Evolutionary conservation across 2,329 filamentous ascomycete species (phyloP), one percentile per base, ranked within the genome.

Genomic region (Pseudofabraea citricarpa): DNA sequence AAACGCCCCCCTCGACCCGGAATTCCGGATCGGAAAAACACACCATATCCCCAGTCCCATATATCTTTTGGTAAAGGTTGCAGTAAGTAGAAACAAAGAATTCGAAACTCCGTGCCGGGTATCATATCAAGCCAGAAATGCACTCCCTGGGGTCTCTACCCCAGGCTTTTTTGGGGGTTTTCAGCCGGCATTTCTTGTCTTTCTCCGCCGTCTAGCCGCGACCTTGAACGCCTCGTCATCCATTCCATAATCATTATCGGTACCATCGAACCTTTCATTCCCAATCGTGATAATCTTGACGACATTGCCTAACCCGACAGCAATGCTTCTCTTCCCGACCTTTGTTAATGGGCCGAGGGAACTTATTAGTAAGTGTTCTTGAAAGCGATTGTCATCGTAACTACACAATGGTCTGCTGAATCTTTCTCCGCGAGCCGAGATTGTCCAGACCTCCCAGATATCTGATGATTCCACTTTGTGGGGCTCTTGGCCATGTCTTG

Each of bases 221-320:
- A 37, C 35, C 35, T 37, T 19, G 24, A 56, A 58, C 4, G 48
- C 40, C 5, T 38, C 41, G 44, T 59, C 51, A 38, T 58, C 53
- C 22, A 39, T 45, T 10, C 35, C 29, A 13, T 32, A 46, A 27
- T 41, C 53, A 12, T 54, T 51, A 24, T 50, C 48, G 6, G 33
- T 29, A 9, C 44, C 50, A 40, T 82, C 78, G 53, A 84, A 85
- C 23, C 76, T 69, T 56, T 85, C 83, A 49, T 78, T 74, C 5
- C 83, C 84, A 5, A 84, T 68, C 2, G 77, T 79, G 44, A 90
- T 73, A 40, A 90, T 67, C 63, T 89, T 90, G 55, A 90, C 72
- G 1, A 79, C 71, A 52, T 89, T 86, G 10, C 85, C 87, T 46
- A 90, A 79, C 0, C 76, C 83, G 22, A 90, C 74, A 0, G 79